These are phyloP conservation scores for Sporormia fimetaria DNA, from an alignment of 495 filamentous ascomycete species.

Conservation along the genomic window DNA sequence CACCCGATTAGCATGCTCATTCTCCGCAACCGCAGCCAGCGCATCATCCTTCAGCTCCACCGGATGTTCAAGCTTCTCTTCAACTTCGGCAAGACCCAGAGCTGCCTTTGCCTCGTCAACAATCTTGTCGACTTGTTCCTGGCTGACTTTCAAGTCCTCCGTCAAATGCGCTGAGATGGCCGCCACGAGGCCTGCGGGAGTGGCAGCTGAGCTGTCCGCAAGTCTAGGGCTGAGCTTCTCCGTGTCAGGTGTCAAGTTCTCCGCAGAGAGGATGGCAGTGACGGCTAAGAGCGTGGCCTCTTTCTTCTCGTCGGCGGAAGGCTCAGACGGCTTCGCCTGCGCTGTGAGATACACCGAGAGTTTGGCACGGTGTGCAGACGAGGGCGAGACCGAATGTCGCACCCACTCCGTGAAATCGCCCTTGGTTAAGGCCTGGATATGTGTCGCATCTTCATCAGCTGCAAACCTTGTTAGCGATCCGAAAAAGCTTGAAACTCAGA, in stretches of 20 bases:
- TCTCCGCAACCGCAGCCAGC: conserved; percentile 11
- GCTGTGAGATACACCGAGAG: conserved; percentile 73
- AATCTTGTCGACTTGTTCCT: conserved; percentile 36
- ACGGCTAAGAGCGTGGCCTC: conserved; percentile 41
- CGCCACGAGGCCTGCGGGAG: conserved; percentile 31
- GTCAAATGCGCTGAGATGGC: conserved; percentile 42
- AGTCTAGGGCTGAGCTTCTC: conserved; percentile 38
- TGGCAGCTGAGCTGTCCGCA: conserved; percentile 37
- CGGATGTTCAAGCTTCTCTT: conserved; percentile 32
- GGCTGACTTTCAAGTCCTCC: conserved; percentile 36
- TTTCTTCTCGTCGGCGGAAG: conserved; percentile 44
- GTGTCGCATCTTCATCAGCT: conserved; percentile 66
- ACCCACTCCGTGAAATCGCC: conserved; percentile 70
- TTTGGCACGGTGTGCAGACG: conserved; percentile 64
- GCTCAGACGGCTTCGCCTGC: conserved; percentile 36
- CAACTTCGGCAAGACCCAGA: conserved; percentile 32
- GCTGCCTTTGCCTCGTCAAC: conserved; percentile 38
- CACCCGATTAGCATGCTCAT: conserved; percentile 6
- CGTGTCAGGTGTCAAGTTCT: conserved; percentile 38
- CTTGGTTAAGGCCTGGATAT: conserved; percentile 65
- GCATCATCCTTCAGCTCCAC: conserved; percentile 37
- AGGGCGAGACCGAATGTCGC: conserved; percentile 61
- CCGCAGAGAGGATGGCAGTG: conserved; percentile 41
- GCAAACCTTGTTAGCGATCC: background rate
- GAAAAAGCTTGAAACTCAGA: background rate